Conservation (phyloP, 345 rosid genomes). For the Camelina sativa region DNA sequence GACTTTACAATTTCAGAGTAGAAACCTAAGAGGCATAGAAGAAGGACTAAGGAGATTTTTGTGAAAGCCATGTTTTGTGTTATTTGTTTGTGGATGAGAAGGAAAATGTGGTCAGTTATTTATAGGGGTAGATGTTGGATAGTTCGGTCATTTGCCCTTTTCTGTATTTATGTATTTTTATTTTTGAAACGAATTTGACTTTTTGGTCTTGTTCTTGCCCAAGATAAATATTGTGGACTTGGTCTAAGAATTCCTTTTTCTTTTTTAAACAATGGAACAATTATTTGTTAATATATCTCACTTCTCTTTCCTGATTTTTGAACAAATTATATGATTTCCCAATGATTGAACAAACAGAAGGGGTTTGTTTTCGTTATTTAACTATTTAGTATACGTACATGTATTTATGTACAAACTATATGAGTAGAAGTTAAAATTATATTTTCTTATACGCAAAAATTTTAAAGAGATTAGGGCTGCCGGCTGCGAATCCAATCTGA, state of each 20-base stretch:
- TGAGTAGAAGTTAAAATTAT: too few relatives aligned
- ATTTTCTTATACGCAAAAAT: too few relatives aligned
- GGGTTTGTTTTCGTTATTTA: background rate
- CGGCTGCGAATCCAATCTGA: too few relatives aligned
- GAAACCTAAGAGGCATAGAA: conserved; percentile 35
- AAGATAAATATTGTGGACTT: conserved; percentile 5
- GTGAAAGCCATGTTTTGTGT: conserved; percentile 29
- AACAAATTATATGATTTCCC: background rate
- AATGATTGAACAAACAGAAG: background rate
- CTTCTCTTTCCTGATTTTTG: background rate
- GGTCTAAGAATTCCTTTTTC: background rate
- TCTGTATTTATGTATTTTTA: background rate
- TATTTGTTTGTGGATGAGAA: conserved; percentile 18
- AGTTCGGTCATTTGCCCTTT: conserved; percentile 33
- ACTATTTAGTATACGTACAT: background rate
- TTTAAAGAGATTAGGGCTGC: too few relatives aligned
- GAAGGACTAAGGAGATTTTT: conserved; percentile 23
- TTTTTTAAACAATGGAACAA: background rate
- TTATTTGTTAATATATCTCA: background rate
- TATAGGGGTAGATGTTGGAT: conserved; percentile 18
- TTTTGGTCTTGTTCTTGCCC: background rate
- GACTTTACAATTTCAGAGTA: conserved; percentile 38
- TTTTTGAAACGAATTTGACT: conserved; percentile 3
- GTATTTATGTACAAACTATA: too few relatives aligned
- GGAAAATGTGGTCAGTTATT: conserved; percentile 7